Evolutionary conservation across 2,329 filamentous ascomycete genomes (phyloP), one percentile per base, ranked within the genome.

Genomic region (Arthrobotrys iridis): DNA sequence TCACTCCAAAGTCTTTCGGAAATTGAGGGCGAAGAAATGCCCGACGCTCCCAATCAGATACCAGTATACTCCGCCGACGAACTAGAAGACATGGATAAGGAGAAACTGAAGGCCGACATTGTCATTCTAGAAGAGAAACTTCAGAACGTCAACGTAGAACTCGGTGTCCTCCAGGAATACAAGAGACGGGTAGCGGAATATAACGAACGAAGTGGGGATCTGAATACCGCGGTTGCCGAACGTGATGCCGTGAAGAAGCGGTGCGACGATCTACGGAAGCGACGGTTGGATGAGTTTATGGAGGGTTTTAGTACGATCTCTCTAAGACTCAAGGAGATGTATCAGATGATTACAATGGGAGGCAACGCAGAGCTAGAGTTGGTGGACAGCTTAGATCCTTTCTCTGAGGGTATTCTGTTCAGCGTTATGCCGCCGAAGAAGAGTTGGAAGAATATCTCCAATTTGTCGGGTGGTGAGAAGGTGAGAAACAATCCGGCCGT

Each of bases 291-390:
- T 79, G 94, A 95, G 35, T 99, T 99, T 87, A 98, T 98, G 93
- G 93, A 96, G 81, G 95, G 96, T 40, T 98, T 99, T 84, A 91
- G 90, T 80, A 91, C 89, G 77, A 99, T 99, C 82, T 98, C 94
- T 0, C 86, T 97, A 22, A 91, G 94, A 0, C 86, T 99, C 48
- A 99, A 99, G 85, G 95, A 99, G 81, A 99, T 99, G 95, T 99
- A 99, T 84, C 95, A 99, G 46, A 97, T 99, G 93, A 99, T 99
- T 82, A 99, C 95, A 20, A 98, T 99, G 93, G 95, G 95, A 76
- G 95, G 95, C 66, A 99, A 99, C 80, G 95, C 95, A 0, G 95
- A 99, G 84, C 88, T 99, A 10, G 96, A 99, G 82, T 89, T 99
- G 22, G 95, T 99, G 41, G 95, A 99, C 84, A 94, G 91, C 15